These are phyloP conservation scores for Mycena belliarum DNA, from an alignment of 768 basidiomycete genomes.

Conservation along the genomic window DNA sequence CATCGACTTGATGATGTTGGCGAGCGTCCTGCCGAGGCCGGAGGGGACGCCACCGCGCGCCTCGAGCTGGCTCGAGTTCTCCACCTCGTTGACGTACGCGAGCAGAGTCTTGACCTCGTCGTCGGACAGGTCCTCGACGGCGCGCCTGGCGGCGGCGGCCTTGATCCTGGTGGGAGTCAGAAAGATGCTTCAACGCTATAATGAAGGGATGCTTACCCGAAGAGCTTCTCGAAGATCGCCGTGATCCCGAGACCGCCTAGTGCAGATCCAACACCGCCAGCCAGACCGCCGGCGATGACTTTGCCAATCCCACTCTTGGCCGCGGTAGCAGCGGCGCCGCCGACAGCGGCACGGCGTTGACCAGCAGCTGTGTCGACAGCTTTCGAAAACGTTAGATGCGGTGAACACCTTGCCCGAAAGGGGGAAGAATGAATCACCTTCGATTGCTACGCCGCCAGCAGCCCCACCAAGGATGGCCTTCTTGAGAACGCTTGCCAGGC, in stretches of 20 bases:
- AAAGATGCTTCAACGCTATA: too few relatives aligned
- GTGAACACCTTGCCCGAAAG: too few relatives aligned
- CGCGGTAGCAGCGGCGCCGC: not conserved
- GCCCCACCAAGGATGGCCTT: constrained; percentile 11
- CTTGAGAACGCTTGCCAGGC: constrained; percentile 10
- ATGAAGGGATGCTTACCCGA: not conserved
- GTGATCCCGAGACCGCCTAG: constrained; percentile 11
- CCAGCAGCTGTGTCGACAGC: constrained; percentile 1
- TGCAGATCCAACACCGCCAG: constrained; percentile 3
- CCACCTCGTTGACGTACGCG: not conserved
- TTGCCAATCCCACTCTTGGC: constrained; percentile 3
- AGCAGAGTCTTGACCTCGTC: constrained; percentile 15
- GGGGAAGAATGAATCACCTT: not conserved
- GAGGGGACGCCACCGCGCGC: too few relatives aligned
- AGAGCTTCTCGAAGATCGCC: constrained; percentile 12
- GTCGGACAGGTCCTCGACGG: constrained; percentile 7
- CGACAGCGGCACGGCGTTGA: constrained; percentile 1
- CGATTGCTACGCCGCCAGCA: constrained; percentile 7
- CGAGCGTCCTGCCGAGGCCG: too few relatives aligned
- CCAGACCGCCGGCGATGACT: constrained; percentile 4
- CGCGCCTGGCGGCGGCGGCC: not conserved
- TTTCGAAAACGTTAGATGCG: not conserved
- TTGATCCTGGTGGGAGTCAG: too few relatives aligned
- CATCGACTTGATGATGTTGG: too few relatives aligned
- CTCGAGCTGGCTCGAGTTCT: not conserved